Evolutionary conservation across 164 flowering plant genomes (phyloP).

Genomic region (Berberis thunbergii): DNA sequence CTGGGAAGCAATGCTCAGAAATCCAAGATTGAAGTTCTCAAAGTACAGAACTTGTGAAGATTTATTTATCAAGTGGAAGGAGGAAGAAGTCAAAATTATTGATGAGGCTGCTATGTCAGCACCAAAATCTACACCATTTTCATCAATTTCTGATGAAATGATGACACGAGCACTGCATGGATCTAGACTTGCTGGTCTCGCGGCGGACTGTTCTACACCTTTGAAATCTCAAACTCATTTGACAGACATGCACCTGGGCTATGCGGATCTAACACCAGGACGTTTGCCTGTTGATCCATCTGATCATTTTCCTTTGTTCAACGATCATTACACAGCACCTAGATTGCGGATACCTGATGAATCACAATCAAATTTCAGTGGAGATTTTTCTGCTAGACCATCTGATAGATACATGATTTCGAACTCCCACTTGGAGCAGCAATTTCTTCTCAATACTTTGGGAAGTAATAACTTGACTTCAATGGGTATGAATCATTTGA

Average conservation of each 20-base stretch:
- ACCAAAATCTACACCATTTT: conserved; percentile 36
- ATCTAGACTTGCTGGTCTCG: conserved; percentile 33
- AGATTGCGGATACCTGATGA: conserved; percentile 47
- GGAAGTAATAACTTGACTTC: conserved; percentile 36
- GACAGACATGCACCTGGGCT: conserved; percentile 85
- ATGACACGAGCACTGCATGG: conserved; percentile 76
- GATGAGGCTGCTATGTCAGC: conserved; percentile 31
- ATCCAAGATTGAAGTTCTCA: conserved; percentile 74
- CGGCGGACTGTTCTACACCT: conserved; percentile 20
- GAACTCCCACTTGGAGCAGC: conserved; percentile 31
- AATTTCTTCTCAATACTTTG: conserved; percentile 38
- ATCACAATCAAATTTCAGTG: conserved; percentile 25
- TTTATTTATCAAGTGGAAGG: conserved; percentile 67
- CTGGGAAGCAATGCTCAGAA: conserved; percentile 81
- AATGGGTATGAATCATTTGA: conserved; percentile 32
- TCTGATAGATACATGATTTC: conserved; percentile 38
- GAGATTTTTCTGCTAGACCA: conserved; percentile 36
- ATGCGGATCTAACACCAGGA: conserved; percentile 35
- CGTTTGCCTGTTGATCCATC: conserved; percentile 30
- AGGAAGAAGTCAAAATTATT: conserved; percentile 59
- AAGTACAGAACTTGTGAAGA: conserved; percentile 59
- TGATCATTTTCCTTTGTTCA: conserved; percentile 24
- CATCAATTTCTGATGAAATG: conserved; percentile 76
- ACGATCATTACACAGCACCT: conserved; percentile 29
- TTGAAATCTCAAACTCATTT: conserved; percentile 46